These are phyloP conservation scores for Malus orientalis DNA, from an alignment of 306 rosid genomes.

Conservation along the genomic window DNA sequence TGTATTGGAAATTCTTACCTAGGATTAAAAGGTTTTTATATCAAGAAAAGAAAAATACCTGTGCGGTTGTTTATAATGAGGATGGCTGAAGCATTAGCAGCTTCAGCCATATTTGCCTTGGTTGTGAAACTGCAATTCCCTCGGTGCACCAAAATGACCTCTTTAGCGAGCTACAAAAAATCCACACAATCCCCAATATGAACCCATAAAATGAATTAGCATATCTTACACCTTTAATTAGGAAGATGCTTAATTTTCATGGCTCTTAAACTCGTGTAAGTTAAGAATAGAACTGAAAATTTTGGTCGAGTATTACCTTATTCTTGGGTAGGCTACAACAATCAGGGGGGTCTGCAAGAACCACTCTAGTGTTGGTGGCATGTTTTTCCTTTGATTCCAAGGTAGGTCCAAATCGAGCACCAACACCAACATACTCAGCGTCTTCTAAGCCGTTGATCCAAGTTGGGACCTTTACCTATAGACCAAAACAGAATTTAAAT, in stretches of 20 bases:
- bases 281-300: constrained; percentile 1
- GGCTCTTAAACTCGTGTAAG: background rate
- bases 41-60: constrained; percentile 42
- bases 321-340: constrained; percentile 59
- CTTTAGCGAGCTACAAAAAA: constrained; percentile 64
- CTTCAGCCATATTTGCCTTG: constrained; percentile 88
- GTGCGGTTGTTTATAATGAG: constrained; percentile 72
- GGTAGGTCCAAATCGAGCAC: constrained; percentile 90
- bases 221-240: constrained; percentile 11
- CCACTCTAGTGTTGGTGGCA: constrained; percentile 82
- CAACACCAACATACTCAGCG: constrained; percentile 80
- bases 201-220: constrained; percentile 11
- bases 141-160: constrained; percentile 79
- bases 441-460: constrained; percentile 62
- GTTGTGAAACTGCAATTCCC: constrained; percentile 92
- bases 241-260: constrained; percentile 11
- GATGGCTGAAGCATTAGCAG: constrained; percentile 83
- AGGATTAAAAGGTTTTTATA: background rate
- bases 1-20: background rate
- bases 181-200: constrained; percentile 29
- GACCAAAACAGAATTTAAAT: background rate
- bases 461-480: constrained; percentile 86
- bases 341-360: constrained; percentile 95
- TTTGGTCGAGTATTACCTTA: constrained; percentile 37
- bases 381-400: constrained; percentile 83